These are phyloP conservation scores for Lophium mytilinum DNA, from an alignment of 495 filamentous ascomycete species.

Conservation along the genomic window DNA sequence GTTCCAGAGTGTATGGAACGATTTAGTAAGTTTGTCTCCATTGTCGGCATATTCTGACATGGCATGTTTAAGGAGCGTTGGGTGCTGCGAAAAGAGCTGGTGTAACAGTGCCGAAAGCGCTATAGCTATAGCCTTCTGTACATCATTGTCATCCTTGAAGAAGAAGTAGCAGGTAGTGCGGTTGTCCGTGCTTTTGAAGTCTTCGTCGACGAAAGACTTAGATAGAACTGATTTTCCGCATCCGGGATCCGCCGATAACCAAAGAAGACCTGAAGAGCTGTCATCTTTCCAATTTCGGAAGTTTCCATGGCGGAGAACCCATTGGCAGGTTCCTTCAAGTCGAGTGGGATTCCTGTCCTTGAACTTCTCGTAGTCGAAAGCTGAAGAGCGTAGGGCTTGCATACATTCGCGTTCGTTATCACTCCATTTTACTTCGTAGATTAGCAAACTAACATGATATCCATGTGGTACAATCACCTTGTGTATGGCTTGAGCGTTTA, in stretches of 20 bases:
- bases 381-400: no score
- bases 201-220: slow-evolving; percentile 5
- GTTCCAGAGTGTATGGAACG: slow-evolving; percentile 1
- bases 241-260: slow-evolving; percentile 10
- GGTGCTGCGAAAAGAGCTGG: slow-evolving; percentile 10
- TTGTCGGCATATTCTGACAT: neutral
- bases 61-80: slow-evolving; percentile 9
- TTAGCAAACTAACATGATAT: no score
- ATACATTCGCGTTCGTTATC: no score
- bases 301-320: neutral
- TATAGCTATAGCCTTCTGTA: slow-evolving; percentile 4
- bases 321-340: slow-evolving; percentile 8
- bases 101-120: slow-evolving; percentile 12
- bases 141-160: slow-evolving; percentile 7
- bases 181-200: neutral
- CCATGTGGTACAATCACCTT: no score
- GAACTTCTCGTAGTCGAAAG: slow-evolving; percentile 1
- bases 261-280: neutral
- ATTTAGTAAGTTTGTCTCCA: neutral
- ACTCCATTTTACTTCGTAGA: no score
- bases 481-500: no score
- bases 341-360: slow-evolving; percentile 2
- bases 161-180: slow-evolving; percentile 12
- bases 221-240: slow-evolving; percentile 17
- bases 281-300: slow-evolving; percentile 4